Base-by-base conservation (phyloP, 495 filamentous ascomycete genomes). In the Penicillium odoratum region DNA sequence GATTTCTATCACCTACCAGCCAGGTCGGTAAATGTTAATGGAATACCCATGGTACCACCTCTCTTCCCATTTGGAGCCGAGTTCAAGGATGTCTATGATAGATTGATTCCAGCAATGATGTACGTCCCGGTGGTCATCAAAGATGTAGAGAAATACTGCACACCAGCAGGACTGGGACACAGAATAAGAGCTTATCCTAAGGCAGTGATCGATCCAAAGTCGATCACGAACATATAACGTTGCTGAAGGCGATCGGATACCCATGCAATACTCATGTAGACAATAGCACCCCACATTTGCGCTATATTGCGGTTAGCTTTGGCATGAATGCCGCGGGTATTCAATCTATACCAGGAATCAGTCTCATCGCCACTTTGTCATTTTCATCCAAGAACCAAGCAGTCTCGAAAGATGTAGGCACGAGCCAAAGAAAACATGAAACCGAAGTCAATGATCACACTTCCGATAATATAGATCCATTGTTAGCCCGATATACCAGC, bases 381-480 rank as follows among this genome's bases (percentile, higher is more conserved):
- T 62, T 51, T 18, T 65, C 52, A 18, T 58, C 53, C 36, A 58
- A 53, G 43, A 62, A 65, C 34, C 59, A 65, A 7, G 56, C 60
- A 3, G 59, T 57, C 52, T 59, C 55, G 7, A 47, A 59, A 28
- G 55, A 16, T 21, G 55, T 62, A 30, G 62, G 58, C 2, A 65
- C 55, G 31, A 55, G 44, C 50, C 55, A 65, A 44, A 63, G n/a
- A 63, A 6, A 56, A 59, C 7, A 57, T 56, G n/a, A 63, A 48
- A 3, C 56, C 56, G 11, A 63, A 36, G 13, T 53, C 52, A 15
- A 48, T 57, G 18, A 46, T 63, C 56, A 63, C 56, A 9, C 76
- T 44, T 0, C 75, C 74, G 7, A 79, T 58, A 29, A 79, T 57
- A 49, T 76, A 79, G 34, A 79, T 64, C 74, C 74, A 76, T 33